Evolutionary conservation across 805 yeast genomes (phyloP), one percentile per base, ranked within the genome.

Genomic region (Saccharomycopsis sp.): DNA sequence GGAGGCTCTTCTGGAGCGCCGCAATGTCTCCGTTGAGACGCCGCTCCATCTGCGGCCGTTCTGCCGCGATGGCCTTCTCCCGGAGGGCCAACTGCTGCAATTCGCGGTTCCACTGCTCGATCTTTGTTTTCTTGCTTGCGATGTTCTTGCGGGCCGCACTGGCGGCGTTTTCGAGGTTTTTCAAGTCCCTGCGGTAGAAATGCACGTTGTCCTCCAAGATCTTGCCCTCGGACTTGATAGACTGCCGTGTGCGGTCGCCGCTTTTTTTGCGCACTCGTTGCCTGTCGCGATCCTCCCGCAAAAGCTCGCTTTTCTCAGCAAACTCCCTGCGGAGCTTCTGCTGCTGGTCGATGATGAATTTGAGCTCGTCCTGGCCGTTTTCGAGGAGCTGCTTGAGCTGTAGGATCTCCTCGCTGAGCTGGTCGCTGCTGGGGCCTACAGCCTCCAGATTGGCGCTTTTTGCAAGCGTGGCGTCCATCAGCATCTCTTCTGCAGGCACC

Each of bases 231-330:
- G 61, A 23, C 47, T 51, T 52, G 12, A 60, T 41, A 14, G 56
- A 37, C 14, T 55, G 61, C n/a, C 59, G 29, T 29, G 57, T 60
- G 21, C 57, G 34, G 23, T 60, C 63, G 8, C 59, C 59, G 20
- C 55, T 51, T 51, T 48, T 51, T 24, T 58, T 58, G 1, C 53
- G 16, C 4, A 55, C 58, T 46, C 57, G 29, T 16, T 34, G 57
- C 16, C 59, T 23, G 23, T 57, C 57, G 21, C 61, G 40, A n/a
- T 57, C 61, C 18, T 50, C 46, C 18, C 12, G 46, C 34, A 57
- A 24, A 9, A 18, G 18, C 9, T 37, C 41, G 18, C 23, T 55
- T 51, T 55, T 52, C n/a, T 58, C 54, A n/a, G 15, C 21, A 48
- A 50, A 58, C 21, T 60, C 63, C 40, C 58, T 24, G 4, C 16